Evolutionary conservation across 2,329 filamentous ascomycete species (phyloP), one percentile per base, ranked within the genome.

Genomic region (Aspergillus sp.): DNA sequence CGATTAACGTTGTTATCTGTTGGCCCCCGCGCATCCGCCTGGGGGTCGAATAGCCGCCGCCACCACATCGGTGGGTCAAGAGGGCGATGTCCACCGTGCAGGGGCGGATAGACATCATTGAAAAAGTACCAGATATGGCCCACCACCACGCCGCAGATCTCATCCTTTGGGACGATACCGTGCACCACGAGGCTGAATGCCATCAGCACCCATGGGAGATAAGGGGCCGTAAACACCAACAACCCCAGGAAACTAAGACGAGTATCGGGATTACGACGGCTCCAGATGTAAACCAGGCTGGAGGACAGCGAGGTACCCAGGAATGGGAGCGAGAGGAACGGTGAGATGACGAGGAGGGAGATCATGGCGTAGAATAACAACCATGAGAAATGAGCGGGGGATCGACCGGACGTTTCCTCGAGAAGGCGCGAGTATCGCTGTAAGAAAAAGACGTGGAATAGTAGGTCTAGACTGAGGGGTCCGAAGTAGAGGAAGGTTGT

Each of bases 111-210:
- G 10, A 98, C 90, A 65, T 98, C 93, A 49, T 83, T 87, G 68
- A 97, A 96, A 72, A 96, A 98, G 68, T 97, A 98, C 85, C 90
- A 97, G 36, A 97, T 78, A 69, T 98, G 93, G 7, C 93, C 93
- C 35, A 97, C 90, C 7, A 93, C 82, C 10, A 96, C 88, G 3
- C 93, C 93, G 73, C 94, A 88, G 52, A 98, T 85, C 73, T 98
- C 93, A 65, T 97, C 93, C 69, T 94, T 94, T 3, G 93, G 93
- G 38, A 97, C 77, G 4, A 79, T 85, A 5, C 88, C 88, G 64
- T 97, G 89, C 64, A 97, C 78, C n/a, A 95, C 77, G 41, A 97
- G 75, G 61, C 87, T 94, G 69, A 98, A 94, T 0, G 79, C 84
- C 79, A 97, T 90, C 60, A 98, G 69, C 2, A 98, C 91, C 90